Conservation (phyloP, 1,284 basidiomycete species). For the Malassezia obtusa region DNA sequence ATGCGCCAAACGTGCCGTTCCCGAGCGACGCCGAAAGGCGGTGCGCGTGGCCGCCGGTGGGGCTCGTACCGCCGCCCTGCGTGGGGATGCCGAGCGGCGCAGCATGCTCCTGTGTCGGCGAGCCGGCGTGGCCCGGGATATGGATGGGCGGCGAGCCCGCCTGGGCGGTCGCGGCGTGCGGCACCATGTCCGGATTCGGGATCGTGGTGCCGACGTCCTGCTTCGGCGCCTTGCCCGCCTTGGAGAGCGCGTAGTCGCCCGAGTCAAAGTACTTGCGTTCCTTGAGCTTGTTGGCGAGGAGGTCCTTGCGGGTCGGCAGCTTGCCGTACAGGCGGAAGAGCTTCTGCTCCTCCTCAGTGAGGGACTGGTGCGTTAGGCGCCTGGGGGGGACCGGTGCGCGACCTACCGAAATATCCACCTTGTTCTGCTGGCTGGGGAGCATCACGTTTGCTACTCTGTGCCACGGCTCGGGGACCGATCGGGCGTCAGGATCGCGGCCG, state of each 20-base stretch:
- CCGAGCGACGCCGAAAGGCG: not conserved
- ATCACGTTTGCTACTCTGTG: constrained; percentile 50
- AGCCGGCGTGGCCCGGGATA: constrained; percentile 1
- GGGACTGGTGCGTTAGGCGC: constrained; percentile 54
- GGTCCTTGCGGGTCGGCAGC: constrained; percentile 81
- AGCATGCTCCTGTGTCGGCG: constrained; percentile 4
- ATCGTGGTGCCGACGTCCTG: constrained; percentile 83
- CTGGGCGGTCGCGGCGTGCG: constrained; percentile 45
- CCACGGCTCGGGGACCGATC: not conserved
- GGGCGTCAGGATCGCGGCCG: not conserved
- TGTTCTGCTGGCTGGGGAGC: constrained; percentile 73
- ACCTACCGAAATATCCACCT: constrained; percentile 78
- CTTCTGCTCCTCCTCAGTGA: constrained; percentile 84
- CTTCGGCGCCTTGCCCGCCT: constrained; percentile 79
- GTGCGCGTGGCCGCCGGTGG: constrained; percentile 1
- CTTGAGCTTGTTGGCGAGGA: constrained; percentile 89
- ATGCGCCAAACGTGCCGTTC: constrained; percentile 3
- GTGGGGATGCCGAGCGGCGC: constrained; percentile 12
- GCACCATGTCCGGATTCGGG: constrained; percentile 68
- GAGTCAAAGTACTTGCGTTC: constrained; percentile 98
- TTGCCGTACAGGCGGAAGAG: constrained; percentile 90
- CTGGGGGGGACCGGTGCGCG: not conserved
- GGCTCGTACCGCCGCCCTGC: not conserved
- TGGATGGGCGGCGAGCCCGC: constrained; percentile 12
- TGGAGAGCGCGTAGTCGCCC: constrained; percentile 89